Evolutionary conservation across 768 basidiomycete genomes (phyloP), one percentile per base, ranked within the genome.

Genomic region (Pleurotus tuber-regium): DNA sequence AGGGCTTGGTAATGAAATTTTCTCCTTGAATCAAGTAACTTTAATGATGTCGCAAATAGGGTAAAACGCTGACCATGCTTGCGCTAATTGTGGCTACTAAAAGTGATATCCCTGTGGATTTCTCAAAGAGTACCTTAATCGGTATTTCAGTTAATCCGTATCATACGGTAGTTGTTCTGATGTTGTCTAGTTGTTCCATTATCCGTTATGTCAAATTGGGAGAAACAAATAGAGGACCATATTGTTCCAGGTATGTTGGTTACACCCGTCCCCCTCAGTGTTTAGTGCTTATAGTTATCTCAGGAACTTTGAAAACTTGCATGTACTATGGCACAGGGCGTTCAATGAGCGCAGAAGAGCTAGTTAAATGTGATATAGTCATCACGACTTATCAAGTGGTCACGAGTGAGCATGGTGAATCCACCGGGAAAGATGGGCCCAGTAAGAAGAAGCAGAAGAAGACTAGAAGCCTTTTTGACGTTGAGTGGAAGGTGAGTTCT

Each of bases 21-120:
- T 31, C 24, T n/a, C 12, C 18, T 11, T 25, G 19, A 12, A 51
- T 16, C 18, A 1, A 21, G 9, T 30, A 26, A 28, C 42, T 18
- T 30, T 30, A 19, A 42, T 24, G 35, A 38, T n/a, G 19, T 61
- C 39, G 59, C 14, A 23, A n/a, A 42, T 54, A 87, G 86, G 94
- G 94, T 0, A 97, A 96, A 75, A 97, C 95, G 0, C 71, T 97
- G 35, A 92, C 90, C 0, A 92, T 93, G 80, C 70, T 97, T 33
- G 76, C 92, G 4, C 73, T 97, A 12, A 77, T 93, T 33, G 66
- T 94, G 23, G 83, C 89, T 1, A 94, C 93, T 2, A 87, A 84
- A 62, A 61, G 74, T 8, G 87, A 94, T 38, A 56, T 77, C 10
- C 74, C 82, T 1, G 52, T 62, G 1, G 77, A 75, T 3, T 83